Conservation (phyloP, 257 asterid genomes). For the Solanum microdontum region DNA sequence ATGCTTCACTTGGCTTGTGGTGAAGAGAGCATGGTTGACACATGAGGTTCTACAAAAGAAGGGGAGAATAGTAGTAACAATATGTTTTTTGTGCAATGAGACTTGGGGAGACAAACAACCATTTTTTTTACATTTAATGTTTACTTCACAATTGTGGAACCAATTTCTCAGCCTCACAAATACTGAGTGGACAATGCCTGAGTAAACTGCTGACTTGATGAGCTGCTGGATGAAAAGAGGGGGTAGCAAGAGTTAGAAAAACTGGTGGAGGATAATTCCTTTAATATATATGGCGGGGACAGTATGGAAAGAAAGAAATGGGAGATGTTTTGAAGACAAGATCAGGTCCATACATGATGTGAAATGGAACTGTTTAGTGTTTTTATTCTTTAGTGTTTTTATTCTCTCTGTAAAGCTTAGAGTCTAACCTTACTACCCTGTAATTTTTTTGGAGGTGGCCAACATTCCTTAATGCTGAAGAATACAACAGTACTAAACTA, state of each 20-base stretch:
- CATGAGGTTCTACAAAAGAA: too few relatives aligned
- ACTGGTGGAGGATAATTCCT: neutral
- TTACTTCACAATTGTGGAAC: neutral
- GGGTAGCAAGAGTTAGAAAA: neutral
- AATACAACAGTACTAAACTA: neutral
- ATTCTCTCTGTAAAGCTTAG: neutral
- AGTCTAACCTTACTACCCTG: neutral
- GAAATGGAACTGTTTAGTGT: neutral
- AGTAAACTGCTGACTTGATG: neutral
- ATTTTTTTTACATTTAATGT: neutral
- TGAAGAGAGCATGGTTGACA: neutral
- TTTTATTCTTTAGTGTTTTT: neutral
- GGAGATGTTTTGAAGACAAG: neutral
- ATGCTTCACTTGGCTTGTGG: neutral
- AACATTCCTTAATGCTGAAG: neutral
- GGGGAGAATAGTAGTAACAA: too few relatives aligned
- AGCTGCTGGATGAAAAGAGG: neutral
- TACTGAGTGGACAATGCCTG: neutral
- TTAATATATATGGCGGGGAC: neutral
- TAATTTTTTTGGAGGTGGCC: neutral
- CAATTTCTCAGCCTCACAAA: neutral
- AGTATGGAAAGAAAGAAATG: neutral
- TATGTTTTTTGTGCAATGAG: too few relatives aligned
- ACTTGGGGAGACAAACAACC: neutral
- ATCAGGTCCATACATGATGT: neutral